Evolutionary conservation across 2,329 filamentous ascomycete species (phyloP), one percentile per base, ranked within the genome.

Genomic region (Neofusicoccum umdonicola): DNA sequence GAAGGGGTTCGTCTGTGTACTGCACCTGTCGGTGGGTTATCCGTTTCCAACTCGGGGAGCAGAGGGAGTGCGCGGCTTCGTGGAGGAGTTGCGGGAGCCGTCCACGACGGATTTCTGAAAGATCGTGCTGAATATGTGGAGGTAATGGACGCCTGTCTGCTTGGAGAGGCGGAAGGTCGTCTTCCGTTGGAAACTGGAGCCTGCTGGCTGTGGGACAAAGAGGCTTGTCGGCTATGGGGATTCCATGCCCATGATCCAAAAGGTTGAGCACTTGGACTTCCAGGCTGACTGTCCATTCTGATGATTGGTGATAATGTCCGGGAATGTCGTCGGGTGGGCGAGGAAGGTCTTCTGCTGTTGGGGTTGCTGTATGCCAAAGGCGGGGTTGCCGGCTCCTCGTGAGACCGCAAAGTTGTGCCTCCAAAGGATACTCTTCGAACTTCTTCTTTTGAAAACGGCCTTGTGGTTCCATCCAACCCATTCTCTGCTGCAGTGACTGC

Each of bases 331-430:
- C 56, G 22, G 15, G 56, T 31, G 1, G 56, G 56, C 17, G 56
- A 60, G 13, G 56, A 47, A 35, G 56, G 42, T 3, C 56, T 60
- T 37, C 56, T 60, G 9, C 56, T 60, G 12, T 17, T 60, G 27
- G 56, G 56, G n/a, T 60, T 60, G 56, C 42, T 60, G 56, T 60
- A 44, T 22, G 41, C 56, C 7, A 34, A 19, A 2, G 56, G 31
- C 3, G 56, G 56, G 2, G 41, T 60, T 2, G 42, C 31, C 6
- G 56, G 56, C n/a, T 60, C 56, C 8, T 60, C 56, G 11, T 45
- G 31, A 0, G 56, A 47, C 31, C 42, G 47, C 31, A 60, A 15
- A 4, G 56, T 47, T 9, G 56, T 47, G 5, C 56, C 56, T 47
- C 56, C 56, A 17, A 60, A 60, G n/a, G 56, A 60, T 2, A 60